phyloP scores from a whole-genome alignment of 495 filamentous ascomycete genomes.

The Lindgomyces ingoldianus region DNA sequence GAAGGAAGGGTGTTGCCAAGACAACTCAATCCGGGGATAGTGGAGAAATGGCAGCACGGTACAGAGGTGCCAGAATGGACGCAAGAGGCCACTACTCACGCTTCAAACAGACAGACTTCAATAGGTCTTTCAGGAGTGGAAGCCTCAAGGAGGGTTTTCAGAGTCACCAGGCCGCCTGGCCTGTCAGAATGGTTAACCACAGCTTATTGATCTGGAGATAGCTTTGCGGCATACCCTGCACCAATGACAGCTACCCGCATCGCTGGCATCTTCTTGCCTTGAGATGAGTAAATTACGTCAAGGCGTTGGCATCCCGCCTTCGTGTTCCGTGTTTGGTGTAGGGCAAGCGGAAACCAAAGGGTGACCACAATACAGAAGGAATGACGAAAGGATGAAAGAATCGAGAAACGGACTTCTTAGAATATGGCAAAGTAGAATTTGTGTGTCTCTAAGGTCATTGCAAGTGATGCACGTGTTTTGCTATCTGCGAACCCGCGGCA shows the following conservation, averaged over 20 bases:
- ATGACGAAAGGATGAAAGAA: too few relatives aligned
- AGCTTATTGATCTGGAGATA: not conserved
- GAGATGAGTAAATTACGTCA: too few relatives aligned
- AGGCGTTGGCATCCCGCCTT: not conserved
- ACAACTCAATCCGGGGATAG: not conserved
- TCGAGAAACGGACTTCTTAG: too few relatives aligned
- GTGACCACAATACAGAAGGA: too few relatives aligned
- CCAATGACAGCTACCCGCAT: conserved; percentile 31
- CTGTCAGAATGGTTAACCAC: conserved; percentile 4
- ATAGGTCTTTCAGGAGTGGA: conserved; percentile 31
- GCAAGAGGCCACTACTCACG: conserved; percentile 21
- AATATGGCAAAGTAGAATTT: too few relatives aligned
- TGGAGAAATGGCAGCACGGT: too few relatives aligned
- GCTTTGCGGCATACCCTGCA: conserved; percentile 21
- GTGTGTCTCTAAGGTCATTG: too few relatives aligned
- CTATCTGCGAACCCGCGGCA: too few relatives aligned
- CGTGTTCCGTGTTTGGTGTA: not conserved
- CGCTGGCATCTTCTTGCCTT: conserved; percentile 3
- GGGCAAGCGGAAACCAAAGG: too few relatives aligned
- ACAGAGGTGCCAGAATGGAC: too few relatives aligned
- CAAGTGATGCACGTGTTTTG: too few relatives aligned
- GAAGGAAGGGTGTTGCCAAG: not conserved
- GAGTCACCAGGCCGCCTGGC: conserved; percentile 25
- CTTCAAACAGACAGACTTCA: conserved; percentile 32
- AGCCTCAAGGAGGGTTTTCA: conserved; percentile 32